phyloP scores from a whole-genome alignment of 192 early-diverging fungal species.

The Entomortierella parvispora region DNA sequence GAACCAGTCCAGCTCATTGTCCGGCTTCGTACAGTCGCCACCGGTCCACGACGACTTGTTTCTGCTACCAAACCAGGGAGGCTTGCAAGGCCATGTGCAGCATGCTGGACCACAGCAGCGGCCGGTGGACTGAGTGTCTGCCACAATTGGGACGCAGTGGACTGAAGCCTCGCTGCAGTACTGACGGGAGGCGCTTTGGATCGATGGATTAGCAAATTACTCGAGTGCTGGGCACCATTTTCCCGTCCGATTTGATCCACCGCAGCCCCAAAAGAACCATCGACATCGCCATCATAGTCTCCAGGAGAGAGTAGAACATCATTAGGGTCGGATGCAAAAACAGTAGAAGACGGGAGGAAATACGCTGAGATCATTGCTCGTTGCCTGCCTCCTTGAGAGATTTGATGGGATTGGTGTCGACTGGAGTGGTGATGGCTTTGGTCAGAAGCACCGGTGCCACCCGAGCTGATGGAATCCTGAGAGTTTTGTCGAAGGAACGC shows the following conservation, averaged over 20 bases:
- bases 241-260: slow-evolving; percentile 5
- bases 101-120: slow-evolving; percentile 44
- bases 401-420: slow-evolving; percentile 14
- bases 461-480: slow-evolving; percentile 38
- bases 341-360: slow-evolving; percentile 40
- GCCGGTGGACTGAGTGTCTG: slow-evolving; percentile 48
- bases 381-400: slow-evolving; percentile 13
- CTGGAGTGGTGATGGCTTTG: slow-evolving; percentile 26
- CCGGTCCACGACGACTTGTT: slow-evolving; percentile 42
- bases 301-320: slow-evolving; percentile 18
- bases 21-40: slow-evolving; percentile 42
- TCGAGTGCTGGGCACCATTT: slow-evolving; percentile 19
- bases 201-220: slow-evolving; percentile 39
- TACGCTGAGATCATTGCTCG: slow-evolving; percentile 41
- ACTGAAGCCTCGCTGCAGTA: slow-evolving; percentile 38
- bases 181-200: slow-evolving; percentile 47
- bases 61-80: slow-evolving; percentile 44
- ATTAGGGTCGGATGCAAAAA: slow-evolving; percentile 42
- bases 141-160: slow-evolving; percentile 39
- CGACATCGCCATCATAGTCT: slow-evolving; percentile 19
- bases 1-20: slow-evolving; percentile 51
- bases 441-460: slow-evolving; percentile 30
- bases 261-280: slow-evolving; percentile 12
- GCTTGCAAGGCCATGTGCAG: slow-evolving; percentile 44
- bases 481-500: slow-evolving; percentile 28